These are phyloP conservation scores for Lachnellula occidentalis DNA, from an alignment of 2,329 filamentous ascomycete genomes.

Conservation along the genomic window DNA sequence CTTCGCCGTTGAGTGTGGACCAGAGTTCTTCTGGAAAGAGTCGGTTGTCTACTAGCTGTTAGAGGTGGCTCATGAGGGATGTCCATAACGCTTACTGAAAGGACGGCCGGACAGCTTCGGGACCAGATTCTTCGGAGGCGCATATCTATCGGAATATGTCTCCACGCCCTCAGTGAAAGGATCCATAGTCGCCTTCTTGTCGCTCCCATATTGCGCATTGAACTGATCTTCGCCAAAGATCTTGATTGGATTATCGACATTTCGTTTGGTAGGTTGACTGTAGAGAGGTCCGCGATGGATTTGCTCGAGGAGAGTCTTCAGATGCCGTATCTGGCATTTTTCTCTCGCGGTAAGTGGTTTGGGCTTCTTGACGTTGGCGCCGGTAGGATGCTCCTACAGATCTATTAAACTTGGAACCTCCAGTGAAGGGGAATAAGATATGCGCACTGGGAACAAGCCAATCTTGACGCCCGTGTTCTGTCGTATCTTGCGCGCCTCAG, in stretches of 20 bases:
- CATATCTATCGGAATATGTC: constrained; percentile 53
- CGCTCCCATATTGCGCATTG: constrained; percentile 29
- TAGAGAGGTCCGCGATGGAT: constrained; percentile 57
- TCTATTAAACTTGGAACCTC: not conserved
- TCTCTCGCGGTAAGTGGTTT: constrained; percentile 39
- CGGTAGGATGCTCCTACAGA: constrained; percentile 25
- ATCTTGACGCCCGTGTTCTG: constrained; percentile 31
- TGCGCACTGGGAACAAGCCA: constrained; percentile 41
- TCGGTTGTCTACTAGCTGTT: constrained; percentile 40
- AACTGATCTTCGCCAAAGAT: constrained; percentile 38
- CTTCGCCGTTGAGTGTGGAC: constrained; percentile 42
- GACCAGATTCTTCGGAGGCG: constrained; percentile 48
- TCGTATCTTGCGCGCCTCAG: constrained; percentile 14
- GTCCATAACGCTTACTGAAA: constrained; percentile 41
- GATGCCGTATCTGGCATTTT: constrained; percentile 41
- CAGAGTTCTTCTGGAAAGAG: constrained; percentile 56
- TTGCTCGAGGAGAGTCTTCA: constrained; percentile 46
- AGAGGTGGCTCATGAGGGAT: constrained; percentile 1
- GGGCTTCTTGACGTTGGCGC: constrained; percentile 30
- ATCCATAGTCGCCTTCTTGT: constrained; percentile 44
- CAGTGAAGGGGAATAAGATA: not conserved
- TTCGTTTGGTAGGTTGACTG: constrained; percentile 28
- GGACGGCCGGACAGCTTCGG: constrained; percentile 48
- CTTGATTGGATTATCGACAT: constrained; percentile 33
- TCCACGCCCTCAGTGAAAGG: constrained; percentile 54